These are phyloP conservation scores for Boletus subparvulus DNA, from an alignment of 768 basidiomycete species.

Conservation along the genomic window DNA sequence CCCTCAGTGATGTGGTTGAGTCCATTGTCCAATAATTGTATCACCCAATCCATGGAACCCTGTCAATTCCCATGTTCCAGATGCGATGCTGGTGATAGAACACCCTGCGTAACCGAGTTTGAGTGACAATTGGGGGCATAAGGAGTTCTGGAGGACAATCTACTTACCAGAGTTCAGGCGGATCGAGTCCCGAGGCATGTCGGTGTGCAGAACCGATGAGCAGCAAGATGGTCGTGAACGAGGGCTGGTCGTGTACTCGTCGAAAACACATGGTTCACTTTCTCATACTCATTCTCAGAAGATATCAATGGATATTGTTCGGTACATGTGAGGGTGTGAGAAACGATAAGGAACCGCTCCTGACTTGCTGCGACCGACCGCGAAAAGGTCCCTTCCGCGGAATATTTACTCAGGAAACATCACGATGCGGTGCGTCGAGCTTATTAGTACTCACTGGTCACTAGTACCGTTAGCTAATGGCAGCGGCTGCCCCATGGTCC, in stretches of 20 bases:
- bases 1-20: slow-evolving; percentile 59
- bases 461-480: neutral
- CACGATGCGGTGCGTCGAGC: neutral
- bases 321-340: neutral
- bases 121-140: neutral
- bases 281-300: neutral
- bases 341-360: neutral
- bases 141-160: neutral
- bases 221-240: neutral
- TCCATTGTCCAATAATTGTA: slow-evolving; percentile 59
- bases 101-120: slow-evolving; percentile 36
- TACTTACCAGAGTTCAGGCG: slow-evolving; percentile 57
- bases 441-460: neutral
- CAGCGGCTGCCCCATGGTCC: neutral
- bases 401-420: neutral
- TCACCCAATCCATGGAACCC: slow-evolving; percentile 50
- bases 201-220: neutral
- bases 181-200: slow-evolving; percentile 63
- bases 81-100: slow-evolving; percentile 49
- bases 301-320: neutral
- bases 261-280: neutral
- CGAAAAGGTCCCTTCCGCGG: neutral
- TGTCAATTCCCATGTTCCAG: slow-evolving; percentile 67
- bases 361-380: neutral
- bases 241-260: neutral